Conservation (phyloP, 2,329 filamentous ascomycete species). For the Hypoxylon sp. region DNA sequence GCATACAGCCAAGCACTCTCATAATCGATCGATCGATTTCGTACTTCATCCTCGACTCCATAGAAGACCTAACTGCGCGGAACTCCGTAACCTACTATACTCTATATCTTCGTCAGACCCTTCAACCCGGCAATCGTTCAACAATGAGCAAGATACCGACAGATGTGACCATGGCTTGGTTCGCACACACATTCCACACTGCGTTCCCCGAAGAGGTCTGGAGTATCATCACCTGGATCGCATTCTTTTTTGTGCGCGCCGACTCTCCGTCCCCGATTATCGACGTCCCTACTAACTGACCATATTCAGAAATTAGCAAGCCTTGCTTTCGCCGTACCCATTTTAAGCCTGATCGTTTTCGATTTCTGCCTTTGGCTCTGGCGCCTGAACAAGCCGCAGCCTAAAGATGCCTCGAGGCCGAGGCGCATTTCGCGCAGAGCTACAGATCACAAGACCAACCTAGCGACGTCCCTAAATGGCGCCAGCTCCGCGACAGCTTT, state of each 20-base stretch:
- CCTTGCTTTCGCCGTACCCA: conserved; percentile 63
- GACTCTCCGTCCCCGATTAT: not conserved
- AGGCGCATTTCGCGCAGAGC: conserved; percentile 41
- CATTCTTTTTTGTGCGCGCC: conserved; percentile 54
- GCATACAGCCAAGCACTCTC: conserved; percentile 3
- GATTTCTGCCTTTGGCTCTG: conserved; percentile 69
- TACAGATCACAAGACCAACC: conserved; percentile 28
- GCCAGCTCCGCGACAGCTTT: conserved; percentile 38
- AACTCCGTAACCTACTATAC: not conserved
- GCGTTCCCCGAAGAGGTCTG: conserved; percentile 47
- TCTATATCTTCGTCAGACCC: not conserved
- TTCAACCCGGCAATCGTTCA: conserved; percentile 14
- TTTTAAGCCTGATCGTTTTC: conserved; percentile 64
- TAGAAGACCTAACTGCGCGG: conserved; percentile 28
- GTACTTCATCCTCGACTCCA: conserved; percentile 7
- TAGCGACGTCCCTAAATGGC: conserved; percentile 18
- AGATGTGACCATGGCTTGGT: conserved; percentile 46
- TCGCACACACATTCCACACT: conserved; percentile 44
- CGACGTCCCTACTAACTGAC: conserved; percentile 28
- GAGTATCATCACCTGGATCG: conserved; percentile 52
- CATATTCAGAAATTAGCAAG: conserved; percentile 54
- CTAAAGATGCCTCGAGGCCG: conserved; percentile 43
- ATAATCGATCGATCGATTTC: conserved; percentile 24
- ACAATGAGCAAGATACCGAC: conserved; percentile 42
- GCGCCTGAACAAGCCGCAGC: conserved; percentile 57